Percentiles rank a stretch among this genome's conserved stretches.
Evolutionary conservation across 164 flowering plant species (phyloP).

Genomic region (Chloranthus sessilifolius): DNA sequence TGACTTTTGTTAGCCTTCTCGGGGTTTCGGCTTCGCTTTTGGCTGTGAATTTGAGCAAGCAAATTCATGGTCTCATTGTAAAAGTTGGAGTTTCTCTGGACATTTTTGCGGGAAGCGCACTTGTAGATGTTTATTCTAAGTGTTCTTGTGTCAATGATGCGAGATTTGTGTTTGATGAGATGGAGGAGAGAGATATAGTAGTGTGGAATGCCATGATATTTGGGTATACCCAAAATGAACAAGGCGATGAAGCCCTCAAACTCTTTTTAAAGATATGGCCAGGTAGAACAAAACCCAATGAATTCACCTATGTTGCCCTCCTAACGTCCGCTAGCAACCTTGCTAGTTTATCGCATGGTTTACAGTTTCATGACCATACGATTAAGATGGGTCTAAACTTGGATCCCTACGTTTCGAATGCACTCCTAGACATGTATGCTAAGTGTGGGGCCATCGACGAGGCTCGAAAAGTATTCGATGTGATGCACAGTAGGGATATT

Average conservation of each 20-base stretch:
- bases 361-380: conserved; percentile 49
- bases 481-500: conserved; percentile 30
- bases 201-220: conserved; percentile 77
- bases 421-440: conserved; percentile 71
- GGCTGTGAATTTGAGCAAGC: conserved; percentile 41
- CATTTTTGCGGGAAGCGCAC: conserved; percentile 52
- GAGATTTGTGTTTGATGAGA: conserved; percentile 52
- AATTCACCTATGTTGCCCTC: conserved; percentile 56
- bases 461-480: conserved; percentile 41
- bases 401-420: conserved; percentile 51
- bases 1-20: conserved; percentile 68
- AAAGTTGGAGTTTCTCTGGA: conserved; percentile 50
- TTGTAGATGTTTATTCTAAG: conserved; percentile 73
- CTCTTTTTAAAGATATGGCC: conserved; percentile 38
- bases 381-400: conserved; percentile 39
- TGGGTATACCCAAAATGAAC: conserved; percentile 49
- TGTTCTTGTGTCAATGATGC: conserved; percentile 48
- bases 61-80: conserved; percentile 52
- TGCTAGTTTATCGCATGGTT: conserved; percentile 50
- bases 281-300: conserved; percentile 40
- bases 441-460: conserved; percentile 66
- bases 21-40: conserved; percentile 46
- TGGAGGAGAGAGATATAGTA: conserved; percentile 54
- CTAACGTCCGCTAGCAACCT: conserved; percentile 56
- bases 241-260: conserved; percentile 53